These are phyloP conservation scores for Novymonas esmeraldas DNA, from an alignment of 208 protist species.

Conservation along the genomic window DNA sequence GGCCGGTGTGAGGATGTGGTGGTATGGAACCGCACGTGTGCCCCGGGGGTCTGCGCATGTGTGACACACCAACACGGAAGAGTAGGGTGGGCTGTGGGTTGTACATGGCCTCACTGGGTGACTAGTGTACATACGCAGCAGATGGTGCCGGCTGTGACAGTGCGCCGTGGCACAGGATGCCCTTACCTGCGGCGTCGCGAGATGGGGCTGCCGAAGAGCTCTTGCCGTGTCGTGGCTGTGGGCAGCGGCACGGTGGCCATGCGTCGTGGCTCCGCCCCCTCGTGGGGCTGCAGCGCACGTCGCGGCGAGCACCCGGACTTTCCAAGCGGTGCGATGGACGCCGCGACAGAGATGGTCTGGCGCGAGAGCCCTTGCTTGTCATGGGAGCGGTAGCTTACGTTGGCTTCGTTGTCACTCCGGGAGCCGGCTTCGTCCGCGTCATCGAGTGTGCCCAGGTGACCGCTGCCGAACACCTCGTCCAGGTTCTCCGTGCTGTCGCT, in stretches of 20 bases:
- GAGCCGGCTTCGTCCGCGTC: neutral
- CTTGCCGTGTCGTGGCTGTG: constrained; percentile 25
- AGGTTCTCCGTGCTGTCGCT: neutral
- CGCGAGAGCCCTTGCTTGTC: neutral
- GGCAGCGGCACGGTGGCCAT: constrained; percentile 34
- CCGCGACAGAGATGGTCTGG: neutral
- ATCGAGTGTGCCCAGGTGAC: neutral
- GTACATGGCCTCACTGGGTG: no score
- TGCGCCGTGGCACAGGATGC: no score
- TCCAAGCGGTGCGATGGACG: constrained; percentile 1
- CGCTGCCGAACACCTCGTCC: neutral
- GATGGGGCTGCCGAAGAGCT: constrained; percentile 17
- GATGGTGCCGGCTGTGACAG: no score
- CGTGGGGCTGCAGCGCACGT: constrained; percentile 3
- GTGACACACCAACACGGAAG: no score
- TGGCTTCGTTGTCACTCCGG: neutral
- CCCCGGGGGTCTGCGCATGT: no score
- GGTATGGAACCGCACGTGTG: no score
- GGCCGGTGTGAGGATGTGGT: no score
- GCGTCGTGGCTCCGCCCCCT: constrained; percentile 8
- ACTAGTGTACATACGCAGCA: neutral
- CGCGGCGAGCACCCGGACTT: neutral
- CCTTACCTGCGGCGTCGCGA: constrained; percentile 5
- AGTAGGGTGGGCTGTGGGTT: no score
- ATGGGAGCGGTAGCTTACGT: neutral